Evolutionary conservation across 257 asterid genomes (phyloP), one percentile per base, ranked within the genome.

Genomic region (Euphrasia confusa): DNA sequence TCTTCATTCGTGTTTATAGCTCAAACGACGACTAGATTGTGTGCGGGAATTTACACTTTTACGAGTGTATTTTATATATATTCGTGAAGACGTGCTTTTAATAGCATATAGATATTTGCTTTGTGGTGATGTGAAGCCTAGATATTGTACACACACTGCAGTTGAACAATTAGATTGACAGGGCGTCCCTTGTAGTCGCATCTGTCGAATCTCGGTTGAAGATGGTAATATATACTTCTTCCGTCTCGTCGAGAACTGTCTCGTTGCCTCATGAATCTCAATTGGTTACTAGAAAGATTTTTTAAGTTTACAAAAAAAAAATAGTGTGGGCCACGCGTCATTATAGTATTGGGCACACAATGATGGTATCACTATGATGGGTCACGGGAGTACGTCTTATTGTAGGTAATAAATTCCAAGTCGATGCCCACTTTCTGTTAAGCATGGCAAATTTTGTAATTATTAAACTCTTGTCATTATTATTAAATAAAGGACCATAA

Each of bases 1-100:
- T 58, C 62, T 39, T 58, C 30, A 37, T 54, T 30, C 37, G 63
- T 61, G 60, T 66, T 54, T 54, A 17, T 14, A 66, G 71, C 72
- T 54, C 57, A 40, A 49, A 67, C 24, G 50, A 44, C 6, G 14
- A 44, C 50, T 44, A 12, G 50, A 44, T 44, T 52, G 55, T 63
- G 7, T 53, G 37, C 24, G 18, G 11, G 14, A 54, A 4, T 7
- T 8, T 24, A 40, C 55, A 53, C 14, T 44, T 44, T 53, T 59
- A 10, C 42, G 63, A 64, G 44, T 7, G 24, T 44, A 48, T 35
- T 24, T 32, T 58, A 40, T 32, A 6, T 50, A 48, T 47, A 12
- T 44, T 44, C 15, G 17, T 12, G 15, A n/a, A 6, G 17, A 44
- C 17, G 4, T 44, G 50, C 15, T 10, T 44, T 11, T 44, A 44